Conservation (phyloP, 1,284 basidiomycete species). For the Pseudozyma pruni region DNA sequence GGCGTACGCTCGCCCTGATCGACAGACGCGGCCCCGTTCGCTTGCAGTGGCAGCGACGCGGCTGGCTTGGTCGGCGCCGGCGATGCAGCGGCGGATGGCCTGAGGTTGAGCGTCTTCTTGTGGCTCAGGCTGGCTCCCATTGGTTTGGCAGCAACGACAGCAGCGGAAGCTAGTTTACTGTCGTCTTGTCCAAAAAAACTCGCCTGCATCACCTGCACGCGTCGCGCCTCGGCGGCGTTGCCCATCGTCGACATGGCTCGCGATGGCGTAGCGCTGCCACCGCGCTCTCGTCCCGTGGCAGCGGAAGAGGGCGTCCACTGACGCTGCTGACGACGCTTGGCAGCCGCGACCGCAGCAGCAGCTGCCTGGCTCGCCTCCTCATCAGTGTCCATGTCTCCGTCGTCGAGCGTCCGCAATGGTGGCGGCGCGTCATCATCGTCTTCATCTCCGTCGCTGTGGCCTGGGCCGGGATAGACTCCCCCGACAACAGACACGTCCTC, state of each 20-base stretch:
- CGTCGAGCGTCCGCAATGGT: conserved; percentile 37
- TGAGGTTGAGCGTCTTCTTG: conserved; percentile 29
- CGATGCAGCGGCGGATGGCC: conserved; percentile 9
- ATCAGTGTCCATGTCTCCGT: conserved; percentile 43
- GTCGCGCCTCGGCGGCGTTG: conserved; percentile 51
- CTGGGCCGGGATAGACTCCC: conserved; percentile 4
- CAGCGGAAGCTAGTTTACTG: conserved; percentile 53
- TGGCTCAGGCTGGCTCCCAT: conserved; percentile 42
- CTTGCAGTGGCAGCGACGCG: neutral
- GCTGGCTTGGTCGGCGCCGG: conserved; percentile 7
- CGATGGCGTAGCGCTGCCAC: conserved; percentile 39
- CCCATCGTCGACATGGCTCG: conserved; percentile 45
- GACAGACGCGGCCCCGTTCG: neutral
- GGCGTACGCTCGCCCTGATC: conserved; percentile 9
- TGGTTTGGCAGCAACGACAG: conserved; percentile 46
- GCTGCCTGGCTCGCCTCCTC: conserved; percentile 39
- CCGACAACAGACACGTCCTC: conserved; percentile 19
- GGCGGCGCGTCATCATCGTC: conserved; percentile 53
- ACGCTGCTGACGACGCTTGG: conserved; percentile 37
- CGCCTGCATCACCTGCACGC: conserved; percentile 67
- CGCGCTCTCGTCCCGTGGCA: conserved; percentile 31
- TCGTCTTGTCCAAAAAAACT: conserved; percentile 67
- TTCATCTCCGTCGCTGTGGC: conserved; percentile 28
- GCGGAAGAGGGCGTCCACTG: conserved; percentile 40
- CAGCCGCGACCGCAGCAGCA: conserved; percentile 26